Conservation (phyloP, 345 rosid species). For the Salix koriyanagi region DNA sequence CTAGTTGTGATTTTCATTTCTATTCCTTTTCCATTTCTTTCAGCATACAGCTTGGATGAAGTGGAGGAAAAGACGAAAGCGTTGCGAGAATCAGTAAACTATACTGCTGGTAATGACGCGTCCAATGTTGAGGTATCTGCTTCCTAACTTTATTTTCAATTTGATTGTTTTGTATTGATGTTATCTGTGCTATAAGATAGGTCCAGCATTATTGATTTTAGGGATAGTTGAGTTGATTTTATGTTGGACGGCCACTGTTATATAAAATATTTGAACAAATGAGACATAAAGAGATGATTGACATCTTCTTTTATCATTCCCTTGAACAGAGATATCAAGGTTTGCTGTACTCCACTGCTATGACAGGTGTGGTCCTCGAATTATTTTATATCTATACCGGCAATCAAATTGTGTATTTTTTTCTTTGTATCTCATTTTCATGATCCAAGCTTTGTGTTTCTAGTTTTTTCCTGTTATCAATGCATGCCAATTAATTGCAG, state of each 20-base stretch:
- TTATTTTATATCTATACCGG: background rate
- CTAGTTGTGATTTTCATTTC: too few relatives aligned
- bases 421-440: background rate
- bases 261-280: background rate
- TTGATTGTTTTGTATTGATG: background rate
- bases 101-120: slow-evolving; percentile 32
- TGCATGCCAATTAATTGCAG: background rate
- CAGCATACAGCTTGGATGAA: slow-evolving; percentile 72
- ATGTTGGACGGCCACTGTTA: background rate
- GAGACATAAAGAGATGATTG: background rate
- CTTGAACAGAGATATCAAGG: slow-evolving; percentile 57
- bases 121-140: slow-evolving; percentile 47
- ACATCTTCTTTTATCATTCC: slow-evolving; percentile 4
- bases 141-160: background rate
- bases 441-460: background rate
- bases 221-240: background rate
- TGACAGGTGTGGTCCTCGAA: slow-evolving; percentile 43
- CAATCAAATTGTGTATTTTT: background rate
- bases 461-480: background rate
- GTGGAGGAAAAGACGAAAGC: slow-evolving; percentile 63
- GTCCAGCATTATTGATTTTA: background rate
- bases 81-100: slow-evolving; percentile 50
- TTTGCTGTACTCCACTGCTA: slow-evolving; percentile 56
- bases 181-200: background rate
- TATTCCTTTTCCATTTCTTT: slow-evolving; percentile 2